Percentiles rank a stretch among this genome's conserved stretches.
Evolutionary conservation across 495 filamentous ascomycete species (phyloP).

Genomic region (Daldinia childiae): DNA sequence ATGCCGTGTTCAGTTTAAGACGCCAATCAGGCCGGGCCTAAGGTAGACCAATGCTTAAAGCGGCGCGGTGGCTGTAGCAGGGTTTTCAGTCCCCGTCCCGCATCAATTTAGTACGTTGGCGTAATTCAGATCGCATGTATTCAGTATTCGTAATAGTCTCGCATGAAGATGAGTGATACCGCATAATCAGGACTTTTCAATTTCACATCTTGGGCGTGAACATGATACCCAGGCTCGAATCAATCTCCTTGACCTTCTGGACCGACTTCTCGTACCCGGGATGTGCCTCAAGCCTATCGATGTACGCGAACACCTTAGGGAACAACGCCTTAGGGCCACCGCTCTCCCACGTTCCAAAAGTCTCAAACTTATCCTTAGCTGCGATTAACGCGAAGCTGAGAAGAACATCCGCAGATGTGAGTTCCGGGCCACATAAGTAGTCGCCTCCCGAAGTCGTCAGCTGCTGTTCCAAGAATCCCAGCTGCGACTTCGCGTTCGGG

Average conservation of each 20-base stretch:
- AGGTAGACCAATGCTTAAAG: neutral
- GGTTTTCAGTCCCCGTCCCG: neutral
- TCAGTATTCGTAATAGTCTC: neutral
- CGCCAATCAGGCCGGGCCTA: neutral
- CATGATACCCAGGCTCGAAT: constrained; percentile 56
- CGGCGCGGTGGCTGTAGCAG: neutral
- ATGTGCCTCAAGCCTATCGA: constrained; percentile 66
- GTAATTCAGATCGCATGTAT: neutral
- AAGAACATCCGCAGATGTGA: constrained; percentile 84
- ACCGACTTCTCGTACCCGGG: constrained; percentile 67
- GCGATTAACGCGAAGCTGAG: constrained; percentile 77
- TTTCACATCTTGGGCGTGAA: constrained; percentile 17
- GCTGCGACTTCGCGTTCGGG: constrained; percentile 70
- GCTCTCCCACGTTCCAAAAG: constrained; percentile 39
- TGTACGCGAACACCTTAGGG: constrained; percentile 68
- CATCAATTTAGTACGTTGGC: neutral
- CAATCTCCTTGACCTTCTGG: constrained; percentile 68
- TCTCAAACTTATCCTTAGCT: constrained; percentile 66
- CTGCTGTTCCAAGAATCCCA: constrained; percentile 77
- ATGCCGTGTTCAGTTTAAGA: neutral
- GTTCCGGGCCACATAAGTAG: constrained; percentile 74
- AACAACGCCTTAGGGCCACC: constrained; percentile 38
- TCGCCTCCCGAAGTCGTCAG: constrained; percentile 70
- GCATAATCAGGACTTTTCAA: neutral
- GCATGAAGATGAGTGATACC: neutral